Conservation (phyloP, 2,329 filamentous ascomycete species). For the Keithomyces neogunnii region DNA sequence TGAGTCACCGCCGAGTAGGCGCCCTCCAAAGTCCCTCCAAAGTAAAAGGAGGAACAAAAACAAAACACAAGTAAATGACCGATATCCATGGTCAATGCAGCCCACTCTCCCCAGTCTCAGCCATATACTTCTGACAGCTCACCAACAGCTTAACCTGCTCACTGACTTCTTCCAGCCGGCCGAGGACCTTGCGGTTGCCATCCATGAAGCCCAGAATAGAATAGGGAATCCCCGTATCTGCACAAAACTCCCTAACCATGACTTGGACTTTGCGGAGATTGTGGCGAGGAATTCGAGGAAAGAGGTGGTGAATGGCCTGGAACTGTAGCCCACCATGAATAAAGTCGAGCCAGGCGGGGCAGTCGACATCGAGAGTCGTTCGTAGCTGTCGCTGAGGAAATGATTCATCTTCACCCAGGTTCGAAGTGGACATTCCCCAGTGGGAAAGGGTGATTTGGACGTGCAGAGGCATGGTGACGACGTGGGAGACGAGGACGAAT, state of each 20-base stretch:
- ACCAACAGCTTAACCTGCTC: constrained; percentile 52
- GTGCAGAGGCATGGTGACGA: constrained; percentile 59
- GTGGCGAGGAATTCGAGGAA: constrained; percentile 59
- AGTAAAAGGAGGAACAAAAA: background rate
- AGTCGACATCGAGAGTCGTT: constrained; percentile 68
- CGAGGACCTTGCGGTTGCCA: constrained; percentile 47
- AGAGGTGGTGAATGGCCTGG: constrained; percentile 63
- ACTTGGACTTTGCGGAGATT: constrained; percentile 54
- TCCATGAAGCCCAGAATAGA: constrained; percentile 52
- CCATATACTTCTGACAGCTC: constrained; percentile 46
- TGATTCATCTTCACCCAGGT: constrained; percentile 55
- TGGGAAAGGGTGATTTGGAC: constrained; percentile 66
- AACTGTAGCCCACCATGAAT: constrained; percentile 67
- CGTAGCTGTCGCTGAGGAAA: constrained; percentile 62
- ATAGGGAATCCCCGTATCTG: constrained; percentile 57
- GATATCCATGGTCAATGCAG: constrained; percentile 12
- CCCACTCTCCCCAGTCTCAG: constrained; percentile 36
- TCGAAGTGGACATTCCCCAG: constrained; percentile 62
- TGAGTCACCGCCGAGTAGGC: no score
- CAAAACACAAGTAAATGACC: background rate
- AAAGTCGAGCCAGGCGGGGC: constrained; percentile 63
- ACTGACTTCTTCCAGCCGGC: constrained; percentile 46
- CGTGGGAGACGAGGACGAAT: constrained; percentile 57
- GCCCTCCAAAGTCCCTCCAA: no score
- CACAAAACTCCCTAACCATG: constrained; percentile 54